Evolutionary conservation across 345 rosid species (phyloP), one percentile per base, ranked within the genome.

Genomic region (Chamaenerion angustifolium): DNA sequence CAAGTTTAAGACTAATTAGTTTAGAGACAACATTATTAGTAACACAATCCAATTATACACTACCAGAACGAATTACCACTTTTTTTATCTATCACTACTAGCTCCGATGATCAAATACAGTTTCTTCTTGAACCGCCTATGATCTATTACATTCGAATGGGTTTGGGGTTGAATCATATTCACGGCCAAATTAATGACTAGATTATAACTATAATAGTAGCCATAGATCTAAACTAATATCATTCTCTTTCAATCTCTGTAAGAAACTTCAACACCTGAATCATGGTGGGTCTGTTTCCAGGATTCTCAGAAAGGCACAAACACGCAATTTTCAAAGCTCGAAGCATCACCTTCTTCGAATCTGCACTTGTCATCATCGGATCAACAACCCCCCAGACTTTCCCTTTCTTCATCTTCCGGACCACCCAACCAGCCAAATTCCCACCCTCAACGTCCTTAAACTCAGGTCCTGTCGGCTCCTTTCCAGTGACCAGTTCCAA

Each of bases 401-500:
- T 72, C 3, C 85, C 82, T 62, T 66, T 80, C 65, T 77, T 82
- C 2, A 77, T 82, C 81, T 77, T 92, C 65, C 70, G 76, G 14
- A 68, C 37, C 56, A 72, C 96, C 96, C 95, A 82, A 16, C 96
- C 90, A 1, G 82, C 88, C 72, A 92, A 51, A 59, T 92, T 92
- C 45, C 90, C 96, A 0, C 93, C 98, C 76, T 92, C 98, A 1
- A 70, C 81, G 55, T 87, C 96, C 46, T 84, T 84, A 53, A 90
- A 92, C 53, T 92, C 87, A 0, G 95, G 85, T 43, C 98, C 98
- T 0, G 95, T 87, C 9, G 98, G 96, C 55, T 92, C 98, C 60
- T 87, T 84, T 56, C 95, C 96, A 0, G 95, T 81, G 54, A 87
- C 85, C 62, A 92, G 44, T 61, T 92, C 98, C 12, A 92, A 71